Evolutionary conservation across 2,329 filamentous ascomycete genomes (phyloP).

Genomic region (Neobulgaria alba): DNA sequence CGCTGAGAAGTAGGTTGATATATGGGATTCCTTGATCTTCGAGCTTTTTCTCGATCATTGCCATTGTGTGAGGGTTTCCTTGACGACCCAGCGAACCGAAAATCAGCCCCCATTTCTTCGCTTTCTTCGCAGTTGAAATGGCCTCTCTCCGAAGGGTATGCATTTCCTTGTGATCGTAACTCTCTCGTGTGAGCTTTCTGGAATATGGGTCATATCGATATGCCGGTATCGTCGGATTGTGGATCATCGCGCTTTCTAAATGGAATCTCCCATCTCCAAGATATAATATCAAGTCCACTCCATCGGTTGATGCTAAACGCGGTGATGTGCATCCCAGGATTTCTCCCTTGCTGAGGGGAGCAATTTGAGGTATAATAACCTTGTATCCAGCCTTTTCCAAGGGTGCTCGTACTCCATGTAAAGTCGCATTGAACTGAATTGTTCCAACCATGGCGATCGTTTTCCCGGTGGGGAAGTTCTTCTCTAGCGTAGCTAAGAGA

Average conservation of each 20-base stretch:
- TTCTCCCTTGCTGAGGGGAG: slow-evolving; percentile 87
- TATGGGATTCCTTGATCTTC: slow-evolving; percentile 65
- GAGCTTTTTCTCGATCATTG: slow-evolving; percentile 73
- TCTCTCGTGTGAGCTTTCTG: slow-evolving; percentile 80
- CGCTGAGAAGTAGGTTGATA: slow-evolving; percentile 78
- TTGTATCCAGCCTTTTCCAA: slow-evolving; percentile 80
- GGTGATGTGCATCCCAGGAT: slow-evolving; percentile 97
- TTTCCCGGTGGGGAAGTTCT: slow-evolving; percentile 79
- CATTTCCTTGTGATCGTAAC: slow-evolving; percentile 87
- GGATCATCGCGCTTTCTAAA: slow-evolving; percentile 97
- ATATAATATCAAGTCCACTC: slow-evolving; percentile 74
- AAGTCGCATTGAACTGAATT: slow-evolving; percentile 96
- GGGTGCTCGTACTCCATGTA: slow-evolving; percentile 72
- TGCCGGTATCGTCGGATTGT: slow-evolving; percentile 82
- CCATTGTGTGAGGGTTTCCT: slow-evolving; percentile 89
- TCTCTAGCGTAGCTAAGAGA: slow-evolving; percentile 74
- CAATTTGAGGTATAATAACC: slow-evolving; percentile 83
- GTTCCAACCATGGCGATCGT: slow-evolving; percentile 91
- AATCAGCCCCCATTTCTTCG: slow-evolving; percentile 90
- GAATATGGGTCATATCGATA: slow-evolving; percentile 98
- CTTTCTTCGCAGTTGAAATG: slow-evolving; percentile 64
- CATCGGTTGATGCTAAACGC: slow-evolving; percentile 46
- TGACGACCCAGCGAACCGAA: slow-evolving; percentile 87
- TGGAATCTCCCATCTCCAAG: slow-evolving; percentile 91
- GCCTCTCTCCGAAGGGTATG: slow-evolving; percentile 70